phyloP scores from a whole-genome alignment of 1,139 yeast genomes.

The Candida buenavistaensis region DNA sequence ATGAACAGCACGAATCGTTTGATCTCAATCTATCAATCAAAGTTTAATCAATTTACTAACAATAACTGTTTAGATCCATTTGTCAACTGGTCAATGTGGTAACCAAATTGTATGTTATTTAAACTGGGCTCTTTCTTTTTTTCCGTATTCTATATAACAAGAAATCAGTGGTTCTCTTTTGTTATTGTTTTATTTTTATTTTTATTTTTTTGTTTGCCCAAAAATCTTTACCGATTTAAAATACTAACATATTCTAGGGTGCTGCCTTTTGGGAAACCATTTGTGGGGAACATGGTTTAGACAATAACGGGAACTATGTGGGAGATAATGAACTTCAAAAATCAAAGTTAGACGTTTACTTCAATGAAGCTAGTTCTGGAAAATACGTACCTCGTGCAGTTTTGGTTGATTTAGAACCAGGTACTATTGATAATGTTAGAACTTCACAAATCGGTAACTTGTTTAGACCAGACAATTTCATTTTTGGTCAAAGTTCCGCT shows the following conservation, averaged over 20 bases:
- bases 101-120: conserved; percentile 87
- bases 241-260: conserved; percentile 48
- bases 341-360: conserved; percentile 51
- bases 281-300: conserved; percentile 95
- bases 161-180: conserved; percentile 2
- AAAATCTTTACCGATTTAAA: conserved; percentile 1
- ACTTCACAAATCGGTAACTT: conserved; percentile 75
- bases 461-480: conserved; percentile 88
- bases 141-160: conserved; percentile 1
- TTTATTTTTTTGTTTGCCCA: conserved; percentile 1
- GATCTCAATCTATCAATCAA: conserved; percentile 2
- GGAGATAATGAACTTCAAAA: conserved; percentile 69
- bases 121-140: conserved; percentile 1
- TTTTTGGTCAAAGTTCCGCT: conserved; percentile 88
- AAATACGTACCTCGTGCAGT: conserved; percentile 94
- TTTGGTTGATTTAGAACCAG: conserved; percentile 90
- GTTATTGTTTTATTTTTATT: conserved; percentile 6
- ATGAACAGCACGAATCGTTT: conserved; percentile 1
- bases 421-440: conserved; percentile 83
- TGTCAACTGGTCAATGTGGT: conserved; percentile 99
- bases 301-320: conserved; percentile 74
- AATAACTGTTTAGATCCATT: conserved; percentile 68
- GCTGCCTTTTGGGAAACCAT: conserved; percentile 98
- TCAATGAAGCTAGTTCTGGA: conserved; percentile 67
- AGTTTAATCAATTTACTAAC: neutral